Conservation (phyloP, 306 rosid species). For the Trifolium fragiferum region DNA sequence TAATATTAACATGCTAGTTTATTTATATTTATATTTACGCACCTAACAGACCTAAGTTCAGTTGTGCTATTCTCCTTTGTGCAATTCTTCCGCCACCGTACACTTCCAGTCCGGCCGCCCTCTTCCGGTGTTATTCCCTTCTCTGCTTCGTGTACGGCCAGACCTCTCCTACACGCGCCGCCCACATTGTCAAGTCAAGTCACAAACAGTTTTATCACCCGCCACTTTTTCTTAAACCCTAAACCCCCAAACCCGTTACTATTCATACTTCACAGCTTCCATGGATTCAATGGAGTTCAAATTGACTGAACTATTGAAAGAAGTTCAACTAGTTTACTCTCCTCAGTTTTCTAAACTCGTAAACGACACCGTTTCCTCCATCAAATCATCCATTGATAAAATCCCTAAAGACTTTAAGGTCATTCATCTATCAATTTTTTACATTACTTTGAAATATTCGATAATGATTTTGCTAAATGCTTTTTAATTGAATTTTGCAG, state of each 20-base stretch:
- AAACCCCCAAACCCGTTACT: neutral
- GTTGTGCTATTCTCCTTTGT: neutral
- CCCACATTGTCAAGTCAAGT: neutral
- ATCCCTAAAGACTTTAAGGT: slow-evolving; percentile 73
- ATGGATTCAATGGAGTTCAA: slow-evolving; percentile 64
- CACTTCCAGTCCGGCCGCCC: neutral
- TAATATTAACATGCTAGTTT: too few relatives aligned
- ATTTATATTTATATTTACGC: too few relatives aligned
- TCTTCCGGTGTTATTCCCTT: neutral
- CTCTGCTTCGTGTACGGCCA: neutral
- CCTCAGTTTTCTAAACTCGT: slow-evolving; percentile 53
- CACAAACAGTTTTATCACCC: neutral
- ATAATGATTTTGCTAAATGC: slow-evolving; percentile 2
- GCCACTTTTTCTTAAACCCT: slow-evolving; percentile 1
- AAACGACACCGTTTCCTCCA: slow-evolving; percentile 59
- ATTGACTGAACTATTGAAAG: slow-evolving; percentile 69
- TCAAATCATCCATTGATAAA: slow-evolving; percentile 54
- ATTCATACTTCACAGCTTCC: neutral
- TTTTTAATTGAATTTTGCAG: slow-evolving; percentile 41
- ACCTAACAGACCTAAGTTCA: neutral
- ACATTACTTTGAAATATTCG: neutral
- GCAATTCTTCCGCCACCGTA: neutral
- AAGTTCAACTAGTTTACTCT: slow-evolving; percentile 54
- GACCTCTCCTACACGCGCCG: neutral
- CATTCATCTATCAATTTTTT: neutral